phyloP scores from a whole-genome alignment of 73 alveolate species.

The Paramecium octaurelia region DNA sequence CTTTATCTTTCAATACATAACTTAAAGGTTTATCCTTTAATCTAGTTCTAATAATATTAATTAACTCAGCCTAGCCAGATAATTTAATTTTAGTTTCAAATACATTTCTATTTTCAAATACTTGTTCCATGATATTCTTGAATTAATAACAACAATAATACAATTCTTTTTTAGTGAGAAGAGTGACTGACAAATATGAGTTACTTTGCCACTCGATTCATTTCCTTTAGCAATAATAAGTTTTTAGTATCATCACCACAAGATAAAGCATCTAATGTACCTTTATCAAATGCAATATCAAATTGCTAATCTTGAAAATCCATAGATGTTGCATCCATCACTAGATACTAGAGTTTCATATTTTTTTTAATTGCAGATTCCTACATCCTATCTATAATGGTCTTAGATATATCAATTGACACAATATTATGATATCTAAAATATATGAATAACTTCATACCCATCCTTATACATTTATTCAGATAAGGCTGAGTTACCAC shows the following conservation, averaged over 20 bases:
- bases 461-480: constrained; percentile 64
- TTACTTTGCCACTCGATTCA: constrained; percentile 35
- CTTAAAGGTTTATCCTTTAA: constrained; percentile 12
- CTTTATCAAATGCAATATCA: constrained; percentile 62
- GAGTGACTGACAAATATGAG: background rate
- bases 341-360: constrained; percentile 20
- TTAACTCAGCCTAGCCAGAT: constrained; percentile 40
- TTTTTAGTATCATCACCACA: constrained; percentile 17
- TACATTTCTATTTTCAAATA: background rate
- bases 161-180: background rate
- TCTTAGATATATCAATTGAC: constrained; percentile 53
- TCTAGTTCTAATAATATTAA: constrained; percentile 22
- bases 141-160: background rate
- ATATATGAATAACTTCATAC: background rate
- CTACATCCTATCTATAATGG: constrained; percentile 38
- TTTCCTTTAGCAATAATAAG: constrained; percentile 29
- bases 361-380: background rate
- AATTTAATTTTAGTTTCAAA: background rate
- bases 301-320: constrained; percentile 30
- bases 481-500: constrained; percentile 56
- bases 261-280: constrained; percentile 54
- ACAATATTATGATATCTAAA: constrained; percentile 18
- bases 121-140: background rate
- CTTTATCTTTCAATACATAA: constrained; percentile 18
- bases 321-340: constrained; percentile 47